Evolutionary conservation across 2,329 filamentous ascomycete species (phyloP), one percentile per base, ranked within the genome.

Genomic region (Claviceps sp.): DNA sequence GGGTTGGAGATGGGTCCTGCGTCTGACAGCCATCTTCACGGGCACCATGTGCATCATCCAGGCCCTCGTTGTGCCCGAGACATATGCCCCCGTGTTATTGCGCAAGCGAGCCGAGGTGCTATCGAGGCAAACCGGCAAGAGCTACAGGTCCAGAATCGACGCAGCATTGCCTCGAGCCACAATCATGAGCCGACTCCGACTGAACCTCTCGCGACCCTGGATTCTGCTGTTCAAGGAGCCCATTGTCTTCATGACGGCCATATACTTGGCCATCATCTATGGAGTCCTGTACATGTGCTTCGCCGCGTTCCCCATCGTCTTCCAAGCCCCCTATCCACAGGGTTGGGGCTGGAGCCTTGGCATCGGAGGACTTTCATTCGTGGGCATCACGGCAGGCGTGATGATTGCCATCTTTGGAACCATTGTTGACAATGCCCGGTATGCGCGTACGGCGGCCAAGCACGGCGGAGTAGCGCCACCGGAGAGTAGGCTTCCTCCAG

Each of bases 1-100:
- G 8, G 81, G 80, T 8, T 84, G 81, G 82, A 68, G 79, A 59
- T 84, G 82, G 82, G 74, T 84, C 11, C 72, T 78, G 63, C 81
- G 80, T 1, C 65, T 85, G 48, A 73, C 81, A 61, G 73, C 77
- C 49, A 78, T 81, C 55, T 81, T 85, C 59, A 77, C 76, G 1
- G 80, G 79, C 6, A 60, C 71, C 10, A 66, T 83, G 26, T 83
- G 78, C 75, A 72, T 82, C 46, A 47, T 73, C 45, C 74, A 73
- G 51, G 61, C 70, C 0, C 54, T 80, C 34, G 56, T 73, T 39
- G 68, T 78, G n/a, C 79, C 78, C 2, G 80, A 82, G 64, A 83
- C 80, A 0, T 82, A 82, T 58, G 69, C 75, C 0, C 78, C 80
- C 0, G 72, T 78, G 8, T 65, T 81, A n/a, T 71, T 81, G 2